These are phyloP conservation scores for Cryoendolithus antarcticus DNA, from an alignment of 2,329 filamentous ascomycete genomes.

Conservation along the genomic window DNA sequence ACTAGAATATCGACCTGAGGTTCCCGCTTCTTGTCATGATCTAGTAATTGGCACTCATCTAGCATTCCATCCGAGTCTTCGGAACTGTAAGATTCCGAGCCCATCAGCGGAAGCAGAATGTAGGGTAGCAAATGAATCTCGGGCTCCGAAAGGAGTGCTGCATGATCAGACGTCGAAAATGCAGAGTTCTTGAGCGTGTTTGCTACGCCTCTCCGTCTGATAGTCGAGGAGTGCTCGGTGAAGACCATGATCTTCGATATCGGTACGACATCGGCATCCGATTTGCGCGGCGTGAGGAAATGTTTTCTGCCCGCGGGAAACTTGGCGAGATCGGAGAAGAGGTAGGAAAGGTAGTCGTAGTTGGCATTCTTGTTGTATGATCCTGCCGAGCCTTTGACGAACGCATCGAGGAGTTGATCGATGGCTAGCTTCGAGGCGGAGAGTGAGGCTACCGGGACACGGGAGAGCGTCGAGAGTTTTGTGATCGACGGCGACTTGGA, in stretches of 20 bases:
- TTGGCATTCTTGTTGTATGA: conserved; percentile 73
- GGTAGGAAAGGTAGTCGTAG: conserved; percentile 86
- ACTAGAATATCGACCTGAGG: conserved; percentile 62
- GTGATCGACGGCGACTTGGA: conserved; percentile 67
- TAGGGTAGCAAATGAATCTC: conserved; percentile 71
- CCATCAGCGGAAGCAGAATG: conserved; percentile 78
- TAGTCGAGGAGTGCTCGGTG: conserved; percentile 73
- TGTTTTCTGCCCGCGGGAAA: conserved; percentile 53
- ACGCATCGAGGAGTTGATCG: conserved; percentile 88
- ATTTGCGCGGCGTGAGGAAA: conserved; percentile 48
- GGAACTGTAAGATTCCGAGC: conserved; percentile 74
- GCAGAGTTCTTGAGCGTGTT: conserved; percentile 89
- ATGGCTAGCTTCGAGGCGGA: conserved; percentile 61
- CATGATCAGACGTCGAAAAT: conserved; percentile 67
- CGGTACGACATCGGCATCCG: conserved; percentile 69
- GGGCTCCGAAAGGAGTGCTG: conserved; percentile 43
- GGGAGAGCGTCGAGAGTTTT: conserved; percentile 54
- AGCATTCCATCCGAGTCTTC: conserved; percentile 82
- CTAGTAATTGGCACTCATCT: conserved; percentile 76
- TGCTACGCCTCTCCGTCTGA: conserved; percentile 86
- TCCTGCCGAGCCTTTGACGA: conserved; percentile 80
- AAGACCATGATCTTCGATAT: conserved; percentile 88
- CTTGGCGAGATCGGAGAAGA: conserved; percentile 83
- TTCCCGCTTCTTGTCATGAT: conserved; percentile 81
- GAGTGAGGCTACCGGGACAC: conserved; percentile 55